Conservation (phyloP, 495 filamentous ascomycete genomes). For the Letharia columbiana region DNA sequence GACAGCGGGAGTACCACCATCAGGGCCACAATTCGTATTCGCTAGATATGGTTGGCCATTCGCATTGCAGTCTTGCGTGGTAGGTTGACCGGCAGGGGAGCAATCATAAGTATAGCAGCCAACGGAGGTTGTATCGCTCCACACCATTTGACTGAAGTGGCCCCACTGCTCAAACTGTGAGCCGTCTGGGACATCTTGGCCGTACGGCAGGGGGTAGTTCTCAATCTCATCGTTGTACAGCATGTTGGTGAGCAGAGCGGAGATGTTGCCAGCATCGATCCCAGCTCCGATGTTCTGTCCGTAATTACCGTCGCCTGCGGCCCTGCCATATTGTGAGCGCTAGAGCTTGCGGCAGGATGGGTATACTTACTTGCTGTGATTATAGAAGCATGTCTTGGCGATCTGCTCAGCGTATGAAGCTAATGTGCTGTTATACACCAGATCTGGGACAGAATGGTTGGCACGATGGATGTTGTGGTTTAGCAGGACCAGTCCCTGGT, state of each 20-base stretch:
- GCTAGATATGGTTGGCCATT: conserved; percentile 11
- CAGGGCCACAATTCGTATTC: conserved; percentile 33
- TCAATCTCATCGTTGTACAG: conserved; percentile 78
- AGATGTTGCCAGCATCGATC: conserved; percentile 38
- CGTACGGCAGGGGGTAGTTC: conserved; percentile 40
- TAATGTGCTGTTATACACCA: conserved; percentile 56
- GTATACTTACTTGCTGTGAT: conserved; percentile 63
- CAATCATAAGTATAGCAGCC: conserved; percentile 64
- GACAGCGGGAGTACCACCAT: conserved; percentile 42
- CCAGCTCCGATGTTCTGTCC: conserved; percentile 75
- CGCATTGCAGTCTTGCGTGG: conserved; percentile 22
- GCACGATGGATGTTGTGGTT: conserved; percentile 82
- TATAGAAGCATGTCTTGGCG: conserved; percentile 56
- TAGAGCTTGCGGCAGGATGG: background rate
- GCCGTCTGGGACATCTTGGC: conserved; percentile 26
- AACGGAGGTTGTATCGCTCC: conserved; percentile 60
- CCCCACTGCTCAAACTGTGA: conserved; percentile 45
- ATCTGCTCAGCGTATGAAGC: conserved; percentile 50
- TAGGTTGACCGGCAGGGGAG: conserved; percentile 24
- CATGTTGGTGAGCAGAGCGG: conserved; percentile 57
- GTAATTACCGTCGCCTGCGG: conserved; percentile 52
- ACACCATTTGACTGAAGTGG: conserved; percentile 87
- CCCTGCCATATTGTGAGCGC: conserved; percentile 22
- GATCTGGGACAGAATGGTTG: conserved; percentile 61
- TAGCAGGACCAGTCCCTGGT: conserved; percentile 44